phyloP scores from a whole-genome alignment of 805 yeast genomes.

The Kluyveromyces siamensis region DNA sequence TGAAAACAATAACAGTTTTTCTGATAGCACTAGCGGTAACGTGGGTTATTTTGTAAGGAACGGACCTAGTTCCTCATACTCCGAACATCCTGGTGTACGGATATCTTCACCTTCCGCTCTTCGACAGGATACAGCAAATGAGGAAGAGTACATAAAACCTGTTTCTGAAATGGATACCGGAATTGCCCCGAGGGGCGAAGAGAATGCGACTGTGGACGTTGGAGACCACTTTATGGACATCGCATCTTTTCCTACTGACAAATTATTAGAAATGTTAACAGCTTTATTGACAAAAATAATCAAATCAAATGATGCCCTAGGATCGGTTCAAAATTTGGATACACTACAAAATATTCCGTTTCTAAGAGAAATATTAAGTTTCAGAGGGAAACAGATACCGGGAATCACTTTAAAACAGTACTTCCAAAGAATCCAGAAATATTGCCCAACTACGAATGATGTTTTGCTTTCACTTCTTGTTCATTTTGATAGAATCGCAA shows the following conservation, averaged over 20 bases:
- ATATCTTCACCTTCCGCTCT: background rate
- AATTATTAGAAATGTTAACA: constrained; percentile 74
- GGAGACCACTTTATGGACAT: constrained; percentile 35
- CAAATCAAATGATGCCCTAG: constrained; percentile 79
- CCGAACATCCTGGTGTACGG: background rate
- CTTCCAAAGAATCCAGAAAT: constrained; percentile 80
- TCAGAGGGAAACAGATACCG: constrained; percentile 93
- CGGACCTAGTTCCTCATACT: background rate
- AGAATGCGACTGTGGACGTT: background rate
- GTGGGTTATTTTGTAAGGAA: background rate
- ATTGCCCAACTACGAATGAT: constrained; percentile 98
- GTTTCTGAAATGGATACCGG: background rate
- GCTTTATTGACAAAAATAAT: constrained; percentile 78
- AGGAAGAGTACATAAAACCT: background rate
- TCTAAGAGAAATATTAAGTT: constrained; percentile 51
- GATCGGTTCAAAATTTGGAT: constrained; percentile 39
- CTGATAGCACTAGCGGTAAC: background rate
- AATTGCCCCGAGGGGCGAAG: background rate
- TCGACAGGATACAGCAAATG: background rate
- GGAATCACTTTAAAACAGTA: constrained; percentile 91
- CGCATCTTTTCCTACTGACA: constrained; percentile 74
- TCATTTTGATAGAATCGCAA: constrained; percentile 89
- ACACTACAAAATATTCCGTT: constrained; percentile 37
- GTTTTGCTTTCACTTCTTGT: constrained; percentile 85
- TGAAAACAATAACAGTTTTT: background rate